Evolutionary conservation across 2,329 filamentous ascomycete genomes (phyloP).

Genomic region (Colletotrichum euphorbiae): DNA sequence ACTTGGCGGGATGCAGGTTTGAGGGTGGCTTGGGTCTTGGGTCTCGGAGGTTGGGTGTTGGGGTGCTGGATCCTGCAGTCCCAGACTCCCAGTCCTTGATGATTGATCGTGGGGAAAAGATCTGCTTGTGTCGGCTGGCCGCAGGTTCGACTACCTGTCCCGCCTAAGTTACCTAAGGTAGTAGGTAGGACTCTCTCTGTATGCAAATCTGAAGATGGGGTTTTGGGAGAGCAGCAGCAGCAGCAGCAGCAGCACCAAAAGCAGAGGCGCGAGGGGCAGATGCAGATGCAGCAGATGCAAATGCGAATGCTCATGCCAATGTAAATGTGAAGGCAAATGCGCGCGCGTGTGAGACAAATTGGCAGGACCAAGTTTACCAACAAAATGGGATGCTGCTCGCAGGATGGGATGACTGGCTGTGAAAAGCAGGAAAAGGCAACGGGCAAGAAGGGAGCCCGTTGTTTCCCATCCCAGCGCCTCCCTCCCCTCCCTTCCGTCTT

Average conservation of each 20-base stretch:
- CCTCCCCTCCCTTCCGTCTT: no score
- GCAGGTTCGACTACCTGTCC: slow-evolving; percentile 4
- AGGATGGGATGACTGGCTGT: not conserved
- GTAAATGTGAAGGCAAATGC: no score
- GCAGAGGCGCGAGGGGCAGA: not conserved
- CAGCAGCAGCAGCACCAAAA: not conserved
- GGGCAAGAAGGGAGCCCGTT: slow-evolving; percentile 20
- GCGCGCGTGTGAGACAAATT: slow-evolving; percentile 26
- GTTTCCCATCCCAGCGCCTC: slow-evolving; percentile 11
- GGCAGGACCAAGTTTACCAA: not conserved
- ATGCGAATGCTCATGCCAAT: not conserved
- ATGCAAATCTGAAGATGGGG: not conserved
- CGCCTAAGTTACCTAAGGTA: no score
- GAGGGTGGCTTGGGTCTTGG: slow-evolving; percentile 31
- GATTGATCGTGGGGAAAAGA: slow-evolving; percentile 20
- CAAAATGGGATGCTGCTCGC: not conserved
- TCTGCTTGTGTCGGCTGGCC: slow-evolving; percentile 19
- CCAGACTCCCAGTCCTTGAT: no score
- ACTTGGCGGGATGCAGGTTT: slow-evolving; percentile 9
- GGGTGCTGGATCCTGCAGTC: not conserved
- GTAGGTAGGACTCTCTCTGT: no score
- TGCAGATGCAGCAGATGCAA: not conserved
- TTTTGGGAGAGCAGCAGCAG: not conserved
- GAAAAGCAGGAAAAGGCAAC: slow-evolving; percentile 3
- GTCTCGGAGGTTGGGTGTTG: slow-evolving; percentile 39